These are phyloP conservation scores for Mycena albidolilacea DNA, from an alignment of 768 basidiomycete species.

Conservation along the genomic window DNA sequence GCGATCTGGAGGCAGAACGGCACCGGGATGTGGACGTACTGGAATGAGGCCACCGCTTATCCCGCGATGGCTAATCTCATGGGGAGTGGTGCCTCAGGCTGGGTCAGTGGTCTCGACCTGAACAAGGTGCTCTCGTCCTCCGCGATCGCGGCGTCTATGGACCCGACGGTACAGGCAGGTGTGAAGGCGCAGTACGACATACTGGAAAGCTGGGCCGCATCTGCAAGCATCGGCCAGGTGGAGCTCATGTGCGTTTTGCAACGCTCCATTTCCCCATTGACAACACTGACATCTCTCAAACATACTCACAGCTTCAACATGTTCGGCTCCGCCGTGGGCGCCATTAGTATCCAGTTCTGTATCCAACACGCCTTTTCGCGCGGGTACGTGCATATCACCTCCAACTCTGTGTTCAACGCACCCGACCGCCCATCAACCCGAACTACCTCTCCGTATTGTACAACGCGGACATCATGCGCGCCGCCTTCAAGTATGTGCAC, in stretches of 20 bases:
- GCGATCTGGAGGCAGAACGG: conserved; percentile 36
- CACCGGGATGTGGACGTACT: conserved; percentile 41
- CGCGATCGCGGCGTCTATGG: conserved; percentile 25
- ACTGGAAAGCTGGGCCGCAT: conserved; percentile 22
- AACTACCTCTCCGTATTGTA: conserved; percentile 40
- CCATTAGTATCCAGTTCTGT: conserved; percentile 38
- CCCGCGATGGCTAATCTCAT: conserved; percentile 34
- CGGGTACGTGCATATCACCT: conserved; percentile 35
- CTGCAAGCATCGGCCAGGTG: conserved; percentile 34
- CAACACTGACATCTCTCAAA: not conserved
- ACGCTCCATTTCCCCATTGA: not conserved
- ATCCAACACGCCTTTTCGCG: conserved; percentile 40
- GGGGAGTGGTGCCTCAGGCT: conserved; percentile 21
- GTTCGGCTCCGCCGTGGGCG: conserved; percentile 25
- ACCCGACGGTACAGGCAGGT: conserved; percentile 36
- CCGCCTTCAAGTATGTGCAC: conserved; percentile 37
- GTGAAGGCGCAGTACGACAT: conserved; percentile 38
- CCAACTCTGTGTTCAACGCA: conserved; percentile 28
- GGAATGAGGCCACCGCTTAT: conserved; percentile 40
- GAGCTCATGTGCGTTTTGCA: conserved; percentile 34
- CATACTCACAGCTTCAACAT: conserved; percentile 32
- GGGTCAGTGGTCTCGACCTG: conserved; percentile 26
- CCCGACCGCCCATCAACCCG: conserved; percentile 37
- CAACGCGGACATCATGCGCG: conserved; percentile 36
- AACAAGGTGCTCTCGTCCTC: conserved; percentile 26